phyloP scores from a whole-genome alignment of 1,139 yeast genomes.

The Geotrichum aggregatum region DNA sequence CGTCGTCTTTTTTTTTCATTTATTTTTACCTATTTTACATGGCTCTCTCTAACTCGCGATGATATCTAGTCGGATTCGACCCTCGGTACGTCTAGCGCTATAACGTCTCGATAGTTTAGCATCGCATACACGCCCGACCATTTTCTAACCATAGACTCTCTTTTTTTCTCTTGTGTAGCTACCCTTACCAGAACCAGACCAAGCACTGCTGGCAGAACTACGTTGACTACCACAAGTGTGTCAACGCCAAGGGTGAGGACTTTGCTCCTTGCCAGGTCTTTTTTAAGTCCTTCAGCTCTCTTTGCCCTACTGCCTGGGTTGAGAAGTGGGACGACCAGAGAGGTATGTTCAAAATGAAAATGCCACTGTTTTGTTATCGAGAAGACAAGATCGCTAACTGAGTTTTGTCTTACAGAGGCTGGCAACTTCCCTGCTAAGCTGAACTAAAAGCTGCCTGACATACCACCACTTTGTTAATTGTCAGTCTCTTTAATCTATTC shows the following conservation, averaged over 20 bases:
- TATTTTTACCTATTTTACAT: too few relatives aligned
- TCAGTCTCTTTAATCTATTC: too few relatives aligned
- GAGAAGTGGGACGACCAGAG: constrained; percentile 97
- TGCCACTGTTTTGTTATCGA: not conserved
- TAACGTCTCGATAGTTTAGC: not conserved
- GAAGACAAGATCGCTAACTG: not conserved
- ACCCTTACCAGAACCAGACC: constrained; percentile 93
- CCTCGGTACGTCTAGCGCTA: constrained; percentile 20
- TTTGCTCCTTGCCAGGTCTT: constrained; percentile 96
- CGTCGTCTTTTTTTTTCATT: too few relatives aligned
- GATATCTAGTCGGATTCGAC: constrained; percentile 22
- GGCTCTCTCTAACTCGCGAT: too few relatives aligned
- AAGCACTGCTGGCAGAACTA: constrained; percentile 98
- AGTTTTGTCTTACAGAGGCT: constrained; percentile 34
- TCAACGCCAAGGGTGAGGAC: constrained; percentile 95
- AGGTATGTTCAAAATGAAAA: constrained; percentile 24
- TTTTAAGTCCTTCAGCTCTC: constrained; percentile 82
- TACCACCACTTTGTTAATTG: too few relatives aligned
- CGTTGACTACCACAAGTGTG: constrained; percentile 96
- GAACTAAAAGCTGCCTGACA: too few relatives aligned
- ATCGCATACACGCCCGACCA: not conserved
- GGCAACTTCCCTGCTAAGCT: constrained; percentile 69
- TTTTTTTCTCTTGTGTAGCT: constrained; percentile 6
- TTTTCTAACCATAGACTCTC: not conserved
- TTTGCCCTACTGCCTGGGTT: constrained; percentile 91